Conservation (phyloP, 2,329 filamentous ascomycete species). For the Trichophyton mentagrophytes region DNA sequence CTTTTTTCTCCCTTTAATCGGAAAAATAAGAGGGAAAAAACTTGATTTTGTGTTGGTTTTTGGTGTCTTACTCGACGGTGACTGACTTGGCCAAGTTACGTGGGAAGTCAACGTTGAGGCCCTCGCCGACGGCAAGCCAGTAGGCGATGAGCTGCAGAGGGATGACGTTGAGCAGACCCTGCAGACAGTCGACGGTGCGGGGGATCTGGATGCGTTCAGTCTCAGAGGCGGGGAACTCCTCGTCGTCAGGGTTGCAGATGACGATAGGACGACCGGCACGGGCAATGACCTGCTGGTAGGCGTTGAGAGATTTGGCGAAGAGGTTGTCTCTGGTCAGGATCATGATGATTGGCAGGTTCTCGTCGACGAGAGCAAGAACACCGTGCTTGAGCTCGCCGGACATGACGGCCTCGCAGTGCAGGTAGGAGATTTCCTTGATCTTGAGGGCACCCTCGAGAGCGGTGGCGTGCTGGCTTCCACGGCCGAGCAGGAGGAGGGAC, state of each 20-base stretch:
- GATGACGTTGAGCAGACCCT: conserved; percentile 95
- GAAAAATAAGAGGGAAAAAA: not conserved
- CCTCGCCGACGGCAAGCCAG: conserved; percentile 94
- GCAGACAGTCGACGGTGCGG: conserved; percentile 84
- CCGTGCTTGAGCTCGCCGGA: conserved; percentile 98
- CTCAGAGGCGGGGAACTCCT: conserved; percentile 76
- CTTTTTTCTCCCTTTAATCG: too few species aligned
- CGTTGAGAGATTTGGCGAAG: conserved; percentile 98
- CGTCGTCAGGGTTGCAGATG: conserved; percentile 85
- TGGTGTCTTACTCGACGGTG: conserved; percentile 70
- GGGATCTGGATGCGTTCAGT: conserved; percentile 97
- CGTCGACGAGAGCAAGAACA: conserved; percentile 90
- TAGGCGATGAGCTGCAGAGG: conserved; percentile 96
- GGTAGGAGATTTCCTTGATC: conserved; percentile 99
- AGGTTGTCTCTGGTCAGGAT: conserved; percentile 92
- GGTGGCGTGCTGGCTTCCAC: conserved; percentile 93
- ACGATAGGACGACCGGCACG: conserved; percentile 93
- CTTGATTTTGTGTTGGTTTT: not conserved
- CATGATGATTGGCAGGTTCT: conserved; percentile 99
- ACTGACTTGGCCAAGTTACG: conserved; percentile 98
- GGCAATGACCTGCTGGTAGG: conserved; percentile 98
- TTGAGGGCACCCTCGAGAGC: conserved; percentile 94
- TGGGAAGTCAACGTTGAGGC: conserved; percentile 95
- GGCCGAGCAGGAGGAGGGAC: conserved; percentile 80
- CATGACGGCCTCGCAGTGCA: conserved; percentile 99